phyloP scores from a whole-genome alignment of 2,329 filamentous ascomycete genomes.

The Diaporthe ampelina region DNA sequence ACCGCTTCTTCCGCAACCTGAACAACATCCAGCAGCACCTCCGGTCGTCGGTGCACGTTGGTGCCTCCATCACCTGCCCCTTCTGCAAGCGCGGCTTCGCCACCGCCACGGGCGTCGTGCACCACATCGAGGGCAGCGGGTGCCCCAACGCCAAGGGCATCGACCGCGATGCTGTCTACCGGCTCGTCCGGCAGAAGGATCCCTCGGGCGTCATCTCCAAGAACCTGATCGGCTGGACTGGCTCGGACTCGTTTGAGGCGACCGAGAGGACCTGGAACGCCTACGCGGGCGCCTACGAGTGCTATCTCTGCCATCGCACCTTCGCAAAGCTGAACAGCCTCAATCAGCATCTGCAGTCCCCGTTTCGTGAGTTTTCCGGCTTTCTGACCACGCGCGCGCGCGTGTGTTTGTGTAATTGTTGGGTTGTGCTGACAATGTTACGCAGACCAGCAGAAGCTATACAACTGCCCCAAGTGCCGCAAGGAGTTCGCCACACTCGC shows the following conservation, averaged over 20 bases:
- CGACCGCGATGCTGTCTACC: constrained; percentile 63
- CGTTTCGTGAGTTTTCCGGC: too few species aligned
- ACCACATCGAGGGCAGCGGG: constrained; percentile 69
- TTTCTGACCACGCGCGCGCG: too few species aligned
- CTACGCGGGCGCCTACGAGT: constrained; percentile 57
- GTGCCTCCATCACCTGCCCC: constrained; percentile 61
- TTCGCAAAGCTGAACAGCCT: constrained; percentile 57
- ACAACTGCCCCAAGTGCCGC: constrained; percentile 55
- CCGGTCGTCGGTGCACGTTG: constrained; percentile 64
- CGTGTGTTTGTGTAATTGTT: too few species aligned
- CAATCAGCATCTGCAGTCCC: constrained; percentile 68
- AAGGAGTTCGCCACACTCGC: constrained; percentile 57
- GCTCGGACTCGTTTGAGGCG: constrained; percentile 53
- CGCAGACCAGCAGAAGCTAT: constrained; percentile 55
- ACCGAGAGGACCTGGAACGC: constrained; percentile 60
- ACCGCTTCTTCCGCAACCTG: constrained; percentile 2
- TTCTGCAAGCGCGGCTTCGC: constrained; percentile 64
- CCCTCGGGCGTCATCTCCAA: constrained; percentile 63
- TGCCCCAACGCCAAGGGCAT: constrained; percentile 62
- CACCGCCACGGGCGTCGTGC: constrained; percentile 65
- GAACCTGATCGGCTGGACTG: constrained; percentile 62
- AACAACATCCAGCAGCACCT: constrained; percentile 63
- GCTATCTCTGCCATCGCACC: constrained; percentile 64
- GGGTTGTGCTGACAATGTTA: too few species aligned
- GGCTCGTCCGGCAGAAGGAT: constrained; percentile 61